Evolutionary conservation across 768 basidiomycete genomes (phyloP).

Genomic region (Hygrophoropsis aurantiaca): DNA sequence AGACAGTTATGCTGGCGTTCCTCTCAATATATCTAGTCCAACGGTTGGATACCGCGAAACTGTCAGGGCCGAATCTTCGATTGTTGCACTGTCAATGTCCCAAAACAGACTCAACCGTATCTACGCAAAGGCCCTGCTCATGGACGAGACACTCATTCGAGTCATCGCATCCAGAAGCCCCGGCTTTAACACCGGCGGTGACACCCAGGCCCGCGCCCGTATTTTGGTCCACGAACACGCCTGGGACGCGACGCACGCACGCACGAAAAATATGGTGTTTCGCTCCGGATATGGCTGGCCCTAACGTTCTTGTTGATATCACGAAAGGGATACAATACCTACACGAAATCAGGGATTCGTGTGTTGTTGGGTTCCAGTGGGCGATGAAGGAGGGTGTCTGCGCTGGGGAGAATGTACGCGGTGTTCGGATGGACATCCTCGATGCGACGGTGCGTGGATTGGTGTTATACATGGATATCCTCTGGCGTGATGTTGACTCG

Average conservation of each 20-base stretch:
- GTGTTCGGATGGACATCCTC: constrained; percentile 87
- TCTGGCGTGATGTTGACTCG: too few species aligned
- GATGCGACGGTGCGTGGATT: constrained; percentile 84
- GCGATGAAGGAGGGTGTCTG: constrained; percentile 92
- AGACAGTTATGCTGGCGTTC: constrained; percentile 96
- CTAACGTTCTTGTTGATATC: constrained; percentile 91
- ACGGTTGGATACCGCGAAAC: constrained; percentile 95
- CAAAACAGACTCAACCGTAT: constrained; percentile 99
- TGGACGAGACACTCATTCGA: constrained; percentile 85
- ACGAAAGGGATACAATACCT: constrained; percentile 97
- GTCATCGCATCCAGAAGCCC: constrained; percentile 86
- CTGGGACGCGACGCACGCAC: constrained; percentile 94
- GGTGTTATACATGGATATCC: too few species aligned
- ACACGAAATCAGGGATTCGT: constrained; percentile 98
- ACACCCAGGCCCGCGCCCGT: constrained; percentile 92
- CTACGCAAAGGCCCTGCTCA: constrained; percentile 82
- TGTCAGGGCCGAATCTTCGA: constrained; percentile 87
- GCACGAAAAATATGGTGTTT: constrained; percentile 98
- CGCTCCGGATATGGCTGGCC: constrained; percentile 92
- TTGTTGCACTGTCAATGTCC: constrained; percentile 91
- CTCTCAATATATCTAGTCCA: constrained; percentile 90
- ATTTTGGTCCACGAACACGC: constrained; percentile 89
- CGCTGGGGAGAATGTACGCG: constrained; percentile 95
- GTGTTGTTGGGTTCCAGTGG: constrained; percentile 96
- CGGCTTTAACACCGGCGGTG: constrained; percentile 82